Evolutionary conservation across 768 basidiomycete genomes (phyloP).

Genomic region (Rhodosporidiobolus sp.): DNA sequence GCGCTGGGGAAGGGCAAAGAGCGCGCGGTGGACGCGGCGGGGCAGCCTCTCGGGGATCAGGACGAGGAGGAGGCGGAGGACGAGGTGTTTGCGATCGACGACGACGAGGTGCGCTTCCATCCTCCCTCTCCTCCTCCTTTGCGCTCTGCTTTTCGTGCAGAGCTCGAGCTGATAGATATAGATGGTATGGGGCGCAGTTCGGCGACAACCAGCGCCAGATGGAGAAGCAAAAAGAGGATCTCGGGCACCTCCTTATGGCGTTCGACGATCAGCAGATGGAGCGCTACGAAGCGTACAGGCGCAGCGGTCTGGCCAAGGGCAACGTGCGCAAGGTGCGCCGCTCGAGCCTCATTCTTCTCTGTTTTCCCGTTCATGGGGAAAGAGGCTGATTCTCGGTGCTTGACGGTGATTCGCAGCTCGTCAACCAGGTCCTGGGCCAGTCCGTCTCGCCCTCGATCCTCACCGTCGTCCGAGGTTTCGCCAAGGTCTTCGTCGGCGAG

Average conservation of each 20-base stretch:
- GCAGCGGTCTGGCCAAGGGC: constrained; percentile 77
- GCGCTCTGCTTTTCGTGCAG: not conserved
- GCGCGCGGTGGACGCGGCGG: not conserved
- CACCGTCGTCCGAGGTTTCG: constrained; percentile 75
- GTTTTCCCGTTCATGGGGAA: not conserved
- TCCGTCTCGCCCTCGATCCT: constrained; percentile 83
- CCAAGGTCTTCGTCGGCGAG: constrained; percentile 89
- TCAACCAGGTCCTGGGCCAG: constrained; percentile 74
- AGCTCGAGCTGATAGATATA: not conserved
- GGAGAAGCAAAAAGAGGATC: constrained; percentile 22
- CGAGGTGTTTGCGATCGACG: constrained; percentile 31
- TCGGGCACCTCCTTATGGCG: constrained; percentile 81
- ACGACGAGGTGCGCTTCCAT: constrained; percentile 27
- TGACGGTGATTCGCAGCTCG: constrained; percentile 56
- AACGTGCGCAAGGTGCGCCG: constrained; percentile 68
- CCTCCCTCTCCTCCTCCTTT: not conserved
- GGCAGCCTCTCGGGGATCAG: not conserved
- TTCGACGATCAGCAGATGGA: constrained; percentile 80
- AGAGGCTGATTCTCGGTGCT: not conserved
- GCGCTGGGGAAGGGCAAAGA: constrained; percentile 4
- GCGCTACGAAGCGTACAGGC: constrained; percentile 80
- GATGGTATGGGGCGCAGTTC: not conserved
- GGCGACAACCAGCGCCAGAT: constrained; percentile 34
- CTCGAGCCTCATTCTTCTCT: not conserved
- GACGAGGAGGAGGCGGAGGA: constrained; percentile 35